phyloP scores from a whole-genome alignment of 768 basidiomycete species.

The Erythrobasidium yunnanense region DNA sequence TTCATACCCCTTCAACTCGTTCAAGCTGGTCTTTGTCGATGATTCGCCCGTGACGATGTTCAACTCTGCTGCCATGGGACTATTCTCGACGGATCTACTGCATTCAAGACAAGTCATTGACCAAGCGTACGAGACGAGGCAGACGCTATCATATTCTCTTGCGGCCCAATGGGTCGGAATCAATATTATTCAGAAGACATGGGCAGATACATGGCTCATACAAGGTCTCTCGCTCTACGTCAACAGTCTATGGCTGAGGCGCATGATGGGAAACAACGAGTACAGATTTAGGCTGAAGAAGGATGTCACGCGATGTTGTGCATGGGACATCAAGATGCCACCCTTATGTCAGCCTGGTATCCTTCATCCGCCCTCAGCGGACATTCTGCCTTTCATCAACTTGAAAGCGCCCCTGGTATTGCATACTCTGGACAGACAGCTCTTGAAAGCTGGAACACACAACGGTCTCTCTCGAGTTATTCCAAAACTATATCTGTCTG shows the following conservation, averaged over 20 bases:
- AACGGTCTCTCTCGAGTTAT: slow-evolving; percentile 87
- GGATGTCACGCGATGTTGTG: slow-evolving; percentile 85
- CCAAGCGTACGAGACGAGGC: slow-evolving; percentile 80
- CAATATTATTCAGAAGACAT: slow-evolving; percentile 84
- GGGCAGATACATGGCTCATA: slow-evolving; percentile 93
- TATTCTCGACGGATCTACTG: slow-evolving; percentile 68
- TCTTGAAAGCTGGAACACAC: slow-evolving; percentile 90
- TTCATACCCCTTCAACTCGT: slow-evolving; percentile 84
- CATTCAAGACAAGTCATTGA: slow-evolving; percentile 83
- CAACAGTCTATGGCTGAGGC: slow-evolving; percentile 72
- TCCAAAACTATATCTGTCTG: slow-evolving; percentile 86
- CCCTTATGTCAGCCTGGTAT: slow-evolving; percentile 79
- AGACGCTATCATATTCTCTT: slow-evolving; percentile 71
- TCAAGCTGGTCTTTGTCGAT: slow-evolving; percentile 88
- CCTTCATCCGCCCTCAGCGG: slow-evolving; percentile 69
- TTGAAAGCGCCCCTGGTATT: slow-evolving; percentile 92
- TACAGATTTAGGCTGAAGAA: slow-evolving; percentile 89
- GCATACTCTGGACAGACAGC: slow-evolving; percentile 82
- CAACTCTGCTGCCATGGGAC: slow-evolving; percentile 68
- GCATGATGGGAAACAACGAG: slow-evolving; percentile 88
- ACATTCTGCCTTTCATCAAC: slow-evolving; percentile 74
- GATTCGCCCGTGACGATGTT: slow-evolving; percentile 52
- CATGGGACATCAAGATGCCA: slow-evolving; percentile 80
- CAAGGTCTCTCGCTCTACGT: slow-evolving; percentile 87
- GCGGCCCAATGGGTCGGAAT: slow-evolving; percentile 95